Evolutionary conservation across 2,329 filamentous ascomycete genomes (phyloP), one percentile per base, ranked within the genome.

Genomic region (Fusarium metavorans): DNA sequence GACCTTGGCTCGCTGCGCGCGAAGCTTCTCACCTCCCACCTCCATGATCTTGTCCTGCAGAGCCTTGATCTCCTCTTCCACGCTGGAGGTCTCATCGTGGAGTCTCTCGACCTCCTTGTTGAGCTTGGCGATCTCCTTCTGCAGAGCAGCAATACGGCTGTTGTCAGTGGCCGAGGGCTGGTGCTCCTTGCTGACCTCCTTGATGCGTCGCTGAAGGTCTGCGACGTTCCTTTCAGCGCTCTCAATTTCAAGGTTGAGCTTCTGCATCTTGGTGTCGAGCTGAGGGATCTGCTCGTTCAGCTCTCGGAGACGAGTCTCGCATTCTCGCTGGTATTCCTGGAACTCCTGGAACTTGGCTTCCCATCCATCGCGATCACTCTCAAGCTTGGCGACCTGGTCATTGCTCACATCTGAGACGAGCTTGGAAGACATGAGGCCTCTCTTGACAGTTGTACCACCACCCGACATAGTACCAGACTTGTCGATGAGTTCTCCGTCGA

Each of bases 381-480:
- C 97, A 16, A 98, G 90, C 84, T 97, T 95, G 59, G 89, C 82
- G 5, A 99, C 96, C 79, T 97, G 94, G 75, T 98, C 96, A 82
- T 95, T 95, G 61, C 92, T 93, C 18, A 93, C 93, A 67, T 97
- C 95, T 2, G 94, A 90, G n/a, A 94, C 92, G 54, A 97, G 91
- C 84, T 98, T 98, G 13, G 95, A 97, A 0, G 96, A 98, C 97
- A 99, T 99, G 67, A 95, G 91, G 1, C 97, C 97, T 80, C 92
- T 95, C 78, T 96, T 95, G 66, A 97, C 94, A 18, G 94, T 94
- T 54, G 91, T 96, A 66, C 97, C 97, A 87, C 97, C 97, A 87
- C 97, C 97, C 68, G 94, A 98, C 97, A 99, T 98, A 39, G 97
- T 98, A 87, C 97, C 97, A 1, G 96, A 98, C 82, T 97, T 97